Conservation (phyloP, 2,329 filamentous ascomycete genomes). For the Tolypocladium sp. region DNA sequence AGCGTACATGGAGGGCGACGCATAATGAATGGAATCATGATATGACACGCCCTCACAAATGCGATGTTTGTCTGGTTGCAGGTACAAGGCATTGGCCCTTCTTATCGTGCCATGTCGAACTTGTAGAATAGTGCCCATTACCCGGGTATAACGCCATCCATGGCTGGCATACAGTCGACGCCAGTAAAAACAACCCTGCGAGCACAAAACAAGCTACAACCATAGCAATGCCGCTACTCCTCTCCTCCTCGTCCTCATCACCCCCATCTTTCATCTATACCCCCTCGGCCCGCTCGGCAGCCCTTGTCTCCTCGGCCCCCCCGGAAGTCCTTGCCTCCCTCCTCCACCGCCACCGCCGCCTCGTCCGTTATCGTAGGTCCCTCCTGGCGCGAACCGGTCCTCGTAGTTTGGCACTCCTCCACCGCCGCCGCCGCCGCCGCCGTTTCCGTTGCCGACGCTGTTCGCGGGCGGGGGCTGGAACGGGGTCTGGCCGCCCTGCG, state of each 20-base stretch:
- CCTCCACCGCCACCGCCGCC: constrained; percentile 25
- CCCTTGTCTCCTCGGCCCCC: constrained; percentile 25
- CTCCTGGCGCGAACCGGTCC: constrained; percentile 36
- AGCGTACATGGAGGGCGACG: not conserved
- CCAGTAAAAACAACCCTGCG: not conserved
- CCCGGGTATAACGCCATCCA: not conserved
- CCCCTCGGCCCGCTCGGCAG: constrained; percentile 36
- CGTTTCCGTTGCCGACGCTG: constrained; percentile 4
- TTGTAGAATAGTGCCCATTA: not conserved
- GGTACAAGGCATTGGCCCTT: not conserved
- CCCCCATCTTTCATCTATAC: constrained; percentile 17
- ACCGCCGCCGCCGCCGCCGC: not conserved
- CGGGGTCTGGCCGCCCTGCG: constrained; percentile 27
- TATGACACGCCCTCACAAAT: too few species aligned
- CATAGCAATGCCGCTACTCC: not conserved
- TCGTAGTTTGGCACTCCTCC: constrained; percentile 25
- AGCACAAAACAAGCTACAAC: not conserved
- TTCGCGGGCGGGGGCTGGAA: constrained; percentile 29
- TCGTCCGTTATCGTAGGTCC: constrained; percentile 29
- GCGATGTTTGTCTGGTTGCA: not conserved
- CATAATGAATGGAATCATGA: not conserved
- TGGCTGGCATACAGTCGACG: not conserved
- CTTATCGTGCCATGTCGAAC: not conserved
- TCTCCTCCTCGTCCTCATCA: not conserved
- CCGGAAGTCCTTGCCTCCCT: constrained; percentile 13